Percentiles rank a stretch among this genome's conserved stretches.
Evolutionary conservation across 208 protist genomes (phyloP).

Genomic region (Leishmania turanica): DNA sequence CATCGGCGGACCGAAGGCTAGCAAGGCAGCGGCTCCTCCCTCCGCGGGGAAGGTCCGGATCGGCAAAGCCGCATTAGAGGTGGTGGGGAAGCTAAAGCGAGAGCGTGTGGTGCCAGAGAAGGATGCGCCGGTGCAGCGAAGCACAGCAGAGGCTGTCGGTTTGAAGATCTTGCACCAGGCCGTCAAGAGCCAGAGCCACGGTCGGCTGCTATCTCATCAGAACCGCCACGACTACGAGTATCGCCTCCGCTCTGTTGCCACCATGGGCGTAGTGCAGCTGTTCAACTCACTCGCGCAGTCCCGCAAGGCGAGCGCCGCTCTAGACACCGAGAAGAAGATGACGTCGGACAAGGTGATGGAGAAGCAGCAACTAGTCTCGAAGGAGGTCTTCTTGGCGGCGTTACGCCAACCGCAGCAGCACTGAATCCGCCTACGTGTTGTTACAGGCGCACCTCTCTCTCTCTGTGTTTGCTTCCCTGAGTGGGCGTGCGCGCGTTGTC

Average conservation of each 20-base stretch:
- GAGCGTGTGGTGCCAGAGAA: constrained; percentile 41
- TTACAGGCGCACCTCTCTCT: not conserved
- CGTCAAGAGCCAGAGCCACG: constrained; percentile 79
- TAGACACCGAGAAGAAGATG: constrained; percentile 54
- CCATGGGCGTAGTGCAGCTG: constrained; percentile 83
- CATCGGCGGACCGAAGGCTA: constrained; percentile 7
- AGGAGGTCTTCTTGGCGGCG: constrained; percentile 78
- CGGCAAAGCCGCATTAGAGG: constrained; percentile 66
- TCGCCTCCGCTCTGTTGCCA: constrained; percentile 78
- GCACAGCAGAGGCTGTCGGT: constrained; percentile 64
- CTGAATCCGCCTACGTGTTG: not conserved
- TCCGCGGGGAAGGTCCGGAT: constrained; percentile 41
- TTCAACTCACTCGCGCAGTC: constrained; percentile 87
- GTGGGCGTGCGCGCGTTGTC: not conserved
- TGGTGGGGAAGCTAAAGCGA: constrained; percentile 44
- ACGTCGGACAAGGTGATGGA: constrained; percentile 77
- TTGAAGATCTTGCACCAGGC: constrained; percentile 76
- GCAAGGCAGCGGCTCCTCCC: constrained; percentile 5
- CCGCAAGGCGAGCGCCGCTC: constrained; percentile 61
- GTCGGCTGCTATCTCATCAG: constrained; percentile 73
- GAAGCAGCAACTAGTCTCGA: constrained; percentile 77
- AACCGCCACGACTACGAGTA: constrained; percentile 90
- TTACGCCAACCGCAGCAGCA: constrained; percentile 55
- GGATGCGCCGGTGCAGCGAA: constrained; percentile 41
- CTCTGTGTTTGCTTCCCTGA: not conserved